Evolutionary conservation across 1,284 basidiomycete genomes (phyloP), one percentile per base, ranked within the genome.

Genomic region (Phellinidium pouzarii): DNA sequence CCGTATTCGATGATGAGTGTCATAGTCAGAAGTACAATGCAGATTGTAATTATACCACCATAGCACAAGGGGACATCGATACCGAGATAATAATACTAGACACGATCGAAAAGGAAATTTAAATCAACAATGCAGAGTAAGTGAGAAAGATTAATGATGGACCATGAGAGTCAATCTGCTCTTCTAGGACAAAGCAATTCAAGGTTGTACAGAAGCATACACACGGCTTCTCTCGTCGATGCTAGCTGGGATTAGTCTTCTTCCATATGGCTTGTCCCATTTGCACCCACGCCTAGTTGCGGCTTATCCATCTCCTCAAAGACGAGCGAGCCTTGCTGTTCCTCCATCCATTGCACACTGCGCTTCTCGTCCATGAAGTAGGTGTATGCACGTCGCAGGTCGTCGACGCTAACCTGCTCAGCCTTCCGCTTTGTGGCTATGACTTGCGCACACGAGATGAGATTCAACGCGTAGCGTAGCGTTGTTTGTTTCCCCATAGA

Each of bases 341-440:
- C 91, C 78, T 83, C 95, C 74, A 98, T 73, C 83, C 94, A 99
- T 64, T 94, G 83, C 26, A 96, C 88, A 61, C 91, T 94, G 57
- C 95, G 76, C 69, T 94, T 93, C 65, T 96, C 94, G 66, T 99
- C 94, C 74, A 94, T 85, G 71, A 98, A 99, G 65, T 91, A 93
- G 44, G 76, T 76, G 65, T 96, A 97, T 3, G 86, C 90, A 52
- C 87, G 75, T 37, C 87, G 75, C 44, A 98, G 76, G 66, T 96
- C 94, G 50, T 87, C 84, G 1, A 91, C 85, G 45, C 87, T 87
- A 8, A 96, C 91, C 25, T 75, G 64, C 63, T 82, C 73, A 14
- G 81, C 74, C 65, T 91, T 94, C 44, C 93, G 79, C 64, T 92
- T 87, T 58, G 79, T 77, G 1, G 94, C 87, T 2, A 94, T 74